phyloP scores from a whole-genome alignment of 2,329 filamentous ascomycete species.

The Tolypocladium cylindrosporum region DNA sequence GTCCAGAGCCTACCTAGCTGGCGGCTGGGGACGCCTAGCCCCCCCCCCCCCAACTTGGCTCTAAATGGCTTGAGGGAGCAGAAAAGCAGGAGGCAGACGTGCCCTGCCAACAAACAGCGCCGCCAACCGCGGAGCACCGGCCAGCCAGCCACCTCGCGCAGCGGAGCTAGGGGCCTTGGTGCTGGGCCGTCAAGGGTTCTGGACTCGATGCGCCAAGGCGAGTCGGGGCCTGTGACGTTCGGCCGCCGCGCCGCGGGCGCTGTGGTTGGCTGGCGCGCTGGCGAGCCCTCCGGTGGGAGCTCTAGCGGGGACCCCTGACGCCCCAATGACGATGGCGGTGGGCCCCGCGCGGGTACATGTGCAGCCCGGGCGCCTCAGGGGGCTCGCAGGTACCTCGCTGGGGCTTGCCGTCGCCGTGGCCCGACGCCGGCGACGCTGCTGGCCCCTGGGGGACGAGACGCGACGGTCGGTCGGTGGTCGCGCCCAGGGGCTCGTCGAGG shows the following conservation, averaged over 20 bases:
- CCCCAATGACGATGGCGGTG: slow-evolving; percentile 8
- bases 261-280: slow-evolving; percentile 3
- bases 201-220: slow-evolving; percentile 8
- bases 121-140: background rate
- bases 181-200: slow-evolving; percentile 2
- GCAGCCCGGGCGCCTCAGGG: background rate
- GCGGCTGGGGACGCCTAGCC: background rate
- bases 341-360: slow-evolving; percentile 1
- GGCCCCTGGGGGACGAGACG: no score
- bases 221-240: slow-evolving; percentile 11
- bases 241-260: slow-evolving; percentile 6
- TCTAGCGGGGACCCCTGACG: slow-evolving; percentile 8
- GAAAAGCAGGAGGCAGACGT: no score
- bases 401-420: background rate
- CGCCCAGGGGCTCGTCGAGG: no score
- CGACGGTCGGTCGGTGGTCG: no score
- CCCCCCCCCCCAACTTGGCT: background rate
- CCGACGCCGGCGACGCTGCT: background rate
- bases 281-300: background rate
- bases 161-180: background rate
- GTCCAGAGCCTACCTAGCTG: background rate
- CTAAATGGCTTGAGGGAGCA: background rate
- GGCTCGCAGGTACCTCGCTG: background rate
- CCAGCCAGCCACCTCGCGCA: background rate
- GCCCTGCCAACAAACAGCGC: no score